A percentile compares a stretch with the other conserved stretches of the same genome.
Conservation (phyloP, 768 basidiomycete genomes). For the Tephrocybe sp. region DNA sequence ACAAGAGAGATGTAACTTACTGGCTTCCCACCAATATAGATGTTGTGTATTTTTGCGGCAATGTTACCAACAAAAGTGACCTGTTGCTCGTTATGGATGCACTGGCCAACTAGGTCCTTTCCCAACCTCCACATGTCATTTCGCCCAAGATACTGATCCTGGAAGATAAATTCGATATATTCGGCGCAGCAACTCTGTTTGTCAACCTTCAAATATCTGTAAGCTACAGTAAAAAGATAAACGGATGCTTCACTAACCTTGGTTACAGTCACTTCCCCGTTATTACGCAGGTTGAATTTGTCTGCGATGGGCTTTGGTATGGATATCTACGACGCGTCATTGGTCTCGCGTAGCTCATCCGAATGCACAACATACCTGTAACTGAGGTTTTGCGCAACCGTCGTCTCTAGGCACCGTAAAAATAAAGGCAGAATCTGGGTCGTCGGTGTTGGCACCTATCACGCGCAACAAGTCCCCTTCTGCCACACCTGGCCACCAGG, state of each 20-base stretch:
- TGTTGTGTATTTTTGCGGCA: slow-evolving; percentile 76
- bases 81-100: slow-evolving; percentile 82
- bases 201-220: slow-evolving; percentile 54
- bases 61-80: slow-evolving; percentile 82
- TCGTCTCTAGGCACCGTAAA: slow-evolving; percentile 69
- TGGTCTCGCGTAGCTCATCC: not conserved
- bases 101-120: slow-evolving; percentile 76
- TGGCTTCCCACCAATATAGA: slow-evolving; percentile 69
- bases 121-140: slow-evolving; percentile 96
- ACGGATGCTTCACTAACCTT: slow-evolving; percentile 44
- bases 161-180: slow-evolving; percentile 87
- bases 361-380: slow-evolving; percentile 50
- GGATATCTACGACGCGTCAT: slow-evolving; percentile 53
- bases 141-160: slow-evolving; percentile 92
- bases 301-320: slow-evolving; percentile 70
- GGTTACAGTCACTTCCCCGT: slow-evolving; percentile 65
- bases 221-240: slow-evolving; percentile 6
- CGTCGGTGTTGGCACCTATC: slow-evolving; percentile 36
- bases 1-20: slow-evolving; percentile 33
- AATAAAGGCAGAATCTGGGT: slow-evolving; percentile 28
- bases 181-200: slow-evolving; percentile 60
- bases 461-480: slow-evolving; percentile 75
- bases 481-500: slow-evolving; percentile 74
- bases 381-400: slow-evolving; percentile 51
- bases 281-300: slow-evolving; percentile 68